phyloP scores from a whole-genome alignment of 306 rosid genomes.

The Inga laurina region DNA sequence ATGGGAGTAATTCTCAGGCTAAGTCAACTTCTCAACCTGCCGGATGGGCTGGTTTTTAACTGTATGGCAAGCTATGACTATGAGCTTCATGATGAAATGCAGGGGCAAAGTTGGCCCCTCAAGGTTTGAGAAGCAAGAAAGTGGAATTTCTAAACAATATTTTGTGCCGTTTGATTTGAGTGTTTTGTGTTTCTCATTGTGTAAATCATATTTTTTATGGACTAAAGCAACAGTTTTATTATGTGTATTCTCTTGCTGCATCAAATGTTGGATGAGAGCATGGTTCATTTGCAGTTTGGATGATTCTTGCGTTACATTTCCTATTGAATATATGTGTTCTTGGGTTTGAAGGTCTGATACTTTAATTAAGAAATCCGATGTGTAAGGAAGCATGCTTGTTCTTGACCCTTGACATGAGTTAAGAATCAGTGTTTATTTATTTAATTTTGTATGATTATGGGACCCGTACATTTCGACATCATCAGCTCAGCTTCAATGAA shows the following conservation, averaged over 20 bases:
- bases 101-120: not conserved
- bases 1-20: conserved; percentile 21
- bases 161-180: conserved; percentile 2
- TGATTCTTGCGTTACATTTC: not conserved
- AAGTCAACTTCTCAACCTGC: conserved; percentile 59
- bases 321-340: not conserved
- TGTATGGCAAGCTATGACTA: not conserved
- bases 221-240: not conserved
- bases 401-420: not conserved
- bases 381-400: not conserved
- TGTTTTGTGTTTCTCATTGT: conserved; percentile 31
- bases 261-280: not conserved
- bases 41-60: conserved; percentile 78
- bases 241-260: not conserved
- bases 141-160: conserved; percentile 9
- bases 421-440: not conserved
- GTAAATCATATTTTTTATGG: conserved; percentile 6
- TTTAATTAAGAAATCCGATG: not conserved
- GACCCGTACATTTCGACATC: not conserved
- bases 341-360: not conserved
- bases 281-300: not conserved
- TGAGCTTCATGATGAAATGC: conserved; percentile 3
- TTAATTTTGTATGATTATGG: not conserved
- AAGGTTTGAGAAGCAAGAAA: conserved; percentile 7
- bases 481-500: not conserved